These are phyloP conservation scores for Zea luxurians DNA, from an alignment of 176 grass and related monocot species.

Conservation along the genomic window DNA sequence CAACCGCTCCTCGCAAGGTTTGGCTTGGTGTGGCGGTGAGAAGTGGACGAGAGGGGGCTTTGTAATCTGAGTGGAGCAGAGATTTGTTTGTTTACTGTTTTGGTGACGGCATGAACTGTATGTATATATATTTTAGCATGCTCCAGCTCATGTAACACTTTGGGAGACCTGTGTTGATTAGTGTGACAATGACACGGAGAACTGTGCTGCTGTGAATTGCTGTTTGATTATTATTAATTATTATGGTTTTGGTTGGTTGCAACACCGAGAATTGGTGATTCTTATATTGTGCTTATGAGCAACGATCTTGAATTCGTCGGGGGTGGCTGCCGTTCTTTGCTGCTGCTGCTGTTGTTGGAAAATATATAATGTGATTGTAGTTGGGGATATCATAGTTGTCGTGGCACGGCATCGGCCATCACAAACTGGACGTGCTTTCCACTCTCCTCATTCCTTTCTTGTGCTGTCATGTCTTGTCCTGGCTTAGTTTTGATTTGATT, in stretches of 20 bases:
- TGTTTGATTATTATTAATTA: background rate
- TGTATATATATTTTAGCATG: slow-evolving; percentile 37
- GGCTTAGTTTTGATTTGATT: no score
- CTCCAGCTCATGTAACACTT: slow-evolving; percentile 30
- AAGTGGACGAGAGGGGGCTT: background rate
- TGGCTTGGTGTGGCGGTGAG: background rate
- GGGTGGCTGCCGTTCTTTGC: no score
- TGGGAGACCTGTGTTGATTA: no score
- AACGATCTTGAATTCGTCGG: background rate
- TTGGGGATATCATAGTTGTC: background rate
- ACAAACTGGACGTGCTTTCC: no score
- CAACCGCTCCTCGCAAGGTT: no score
- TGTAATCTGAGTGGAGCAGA: background rate
- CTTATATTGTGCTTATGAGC: background rate
- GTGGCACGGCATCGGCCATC: background rate
- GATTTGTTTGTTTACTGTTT: background rate
- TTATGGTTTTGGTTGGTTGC: background rate
- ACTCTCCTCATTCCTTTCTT: no score
- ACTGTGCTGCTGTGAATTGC: background rate
- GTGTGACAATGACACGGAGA: no score
- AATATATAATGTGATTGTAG: background rate
- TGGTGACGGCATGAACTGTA: slow-evolving; percentile 20
- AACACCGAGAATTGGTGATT: background rate
- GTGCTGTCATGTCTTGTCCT: no score
- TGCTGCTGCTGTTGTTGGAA: background rate